Base-by-base conservation (phyloP, 1,284 basidiomycete species). In the Porogramme epimiltina region DNA sequence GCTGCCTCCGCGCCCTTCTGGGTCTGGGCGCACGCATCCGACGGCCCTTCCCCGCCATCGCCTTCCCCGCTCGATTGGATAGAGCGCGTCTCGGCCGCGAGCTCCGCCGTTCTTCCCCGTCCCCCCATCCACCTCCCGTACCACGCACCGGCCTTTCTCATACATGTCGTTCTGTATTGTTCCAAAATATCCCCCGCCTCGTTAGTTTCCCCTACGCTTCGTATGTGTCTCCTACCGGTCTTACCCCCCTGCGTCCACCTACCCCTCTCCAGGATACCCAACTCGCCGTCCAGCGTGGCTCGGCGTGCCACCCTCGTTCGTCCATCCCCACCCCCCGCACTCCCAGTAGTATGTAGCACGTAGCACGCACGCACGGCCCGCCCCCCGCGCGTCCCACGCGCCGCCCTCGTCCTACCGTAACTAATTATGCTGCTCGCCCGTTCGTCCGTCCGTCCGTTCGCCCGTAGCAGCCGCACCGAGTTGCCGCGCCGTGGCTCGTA, bases 271-370 rank as follows among this genome's bases (percentile, higher is more conserved):
- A 40, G 41, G 22, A 19, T 24, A 15, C 22, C 58, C 55, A 56
- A 59, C 57, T 55, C 57, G 54, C 45, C 54, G 53, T 55, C 53
- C 55, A 57, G 52, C 55, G 58, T 60, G 55, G 53, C 55, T 60
- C 55, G 55, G 47, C 52, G 55, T 37, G 39, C 42, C 46, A 57
- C 58, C 18, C 43, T 55, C 52, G 16, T 52, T 57, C 40, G 41
- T 43, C 33, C 44, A 15, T 24, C 40, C 25, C 22, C 22, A n/a
- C n/a, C 44, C 26, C 26, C 28, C 28, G 8, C 28, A 31, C 8
- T 31, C 28, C 28, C 13, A 31, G 28, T n/a, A n/a, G n/a, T 13
- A 13, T 8, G 8, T 31, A 31, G 28, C 28, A 8, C 6, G 8
- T 13, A 31, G 28, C 28, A 8, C 28, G 8, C 28, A 31, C 13